These are phyloP conservation scores for Mesotaenium endlicherianum DNA, from an alignment of 139 green algal species.

Conservation along the genomic window DNA sequence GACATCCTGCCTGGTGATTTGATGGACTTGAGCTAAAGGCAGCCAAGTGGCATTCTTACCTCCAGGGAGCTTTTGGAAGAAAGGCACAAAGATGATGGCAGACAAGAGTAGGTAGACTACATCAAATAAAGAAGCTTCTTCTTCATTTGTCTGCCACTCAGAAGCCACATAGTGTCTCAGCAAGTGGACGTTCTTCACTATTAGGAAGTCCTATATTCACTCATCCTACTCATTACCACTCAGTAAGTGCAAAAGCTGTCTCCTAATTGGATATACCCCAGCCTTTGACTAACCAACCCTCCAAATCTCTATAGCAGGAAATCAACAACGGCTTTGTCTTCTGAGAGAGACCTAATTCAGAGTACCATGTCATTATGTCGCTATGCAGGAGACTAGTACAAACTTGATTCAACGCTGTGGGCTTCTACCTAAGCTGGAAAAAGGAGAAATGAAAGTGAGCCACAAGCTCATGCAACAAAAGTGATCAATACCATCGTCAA, in stretches of 20 bases:
- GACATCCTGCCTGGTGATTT: not conserved
- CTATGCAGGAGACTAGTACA: not conserved
- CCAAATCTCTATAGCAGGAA: too few species aligned
- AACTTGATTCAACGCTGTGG: not conserved
- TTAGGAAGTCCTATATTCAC: not conserved
- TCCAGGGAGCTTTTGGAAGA: conserved; percentile 87
- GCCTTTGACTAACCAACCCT: too few species aligned
- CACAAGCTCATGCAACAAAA: not conserved
- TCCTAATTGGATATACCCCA: not conserved
- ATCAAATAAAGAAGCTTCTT: conserved; percentile 62
- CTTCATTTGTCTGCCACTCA: conserved; percentile 19
- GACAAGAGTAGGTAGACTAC: conserved; percentile 85
- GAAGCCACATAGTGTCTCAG: not conserved
- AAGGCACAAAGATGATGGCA: conserved; percentile 70
- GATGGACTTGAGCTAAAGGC: not conserved
- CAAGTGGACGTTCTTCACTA: not conserved
- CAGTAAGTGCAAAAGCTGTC: not conserved
- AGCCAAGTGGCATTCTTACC: conserved; percentile 53
- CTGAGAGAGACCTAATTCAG: not conserved
- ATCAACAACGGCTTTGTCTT: not conserved
- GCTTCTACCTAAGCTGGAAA: not conserved
- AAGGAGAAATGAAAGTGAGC: not conserved
- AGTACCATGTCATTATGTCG: not conserved
- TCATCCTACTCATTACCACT: not conserved
- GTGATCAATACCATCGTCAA: not conserved